Base-by-base conservation (phyloP, 2,329 filamentous ascomycete genomes). In the Alternaria atra region DNA sequence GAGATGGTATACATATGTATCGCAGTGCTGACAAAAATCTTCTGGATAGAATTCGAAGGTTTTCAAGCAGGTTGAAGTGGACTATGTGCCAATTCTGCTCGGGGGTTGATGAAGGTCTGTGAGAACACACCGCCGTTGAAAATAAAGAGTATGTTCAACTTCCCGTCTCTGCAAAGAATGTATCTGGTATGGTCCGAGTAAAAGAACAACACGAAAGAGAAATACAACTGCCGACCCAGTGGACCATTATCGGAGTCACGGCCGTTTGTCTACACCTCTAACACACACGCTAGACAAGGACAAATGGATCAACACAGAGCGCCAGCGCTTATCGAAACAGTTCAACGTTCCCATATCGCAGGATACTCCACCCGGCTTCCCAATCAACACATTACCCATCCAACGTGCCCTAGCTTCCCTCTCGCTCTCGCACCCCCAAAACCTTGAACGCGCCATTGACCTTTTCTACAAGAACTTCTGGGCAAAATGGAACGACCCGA, bases 81-180 rank as follows among this genome's bases (percentile, higher is more conserved):
- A 78, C 12, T 88, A 86, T 68, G 74, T 87, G 8, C 87, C 87
- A 7, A 84, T 90, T 54, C 83, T 89, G 52, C 80, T 89, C 0
- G 85, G 85, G 5, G 86, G 0, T 73, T 89, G 53, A 87, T 89
- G 83, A 84, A 88, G 56, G 74, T 77, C 0, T 85, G 83, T 70
- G 81, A 80, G 29, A 89, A 88, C 68, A 81, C 68, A 2, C 71
- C 87, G 1, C 87, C 87, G 1, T 76, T 89, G 27, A 72, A 77
- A 3, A 83, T 89, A 71, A 87, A 85, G 62, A 88, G 85, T 86
- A 73, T 50, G 77, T 53, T 20, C 15, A 15, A 5, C 27, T 40
- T 8, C n/a, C 5, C 30, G 8, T 29, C 40, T 39, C n/a, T n/a
- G 5, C 23, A 4, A 23, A 20, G 23, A 17, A 40, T 9, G 9